Base-by-base conservation (phyloP, 805 yeast genomes). In the Torulaspora franciscae region DNA sequence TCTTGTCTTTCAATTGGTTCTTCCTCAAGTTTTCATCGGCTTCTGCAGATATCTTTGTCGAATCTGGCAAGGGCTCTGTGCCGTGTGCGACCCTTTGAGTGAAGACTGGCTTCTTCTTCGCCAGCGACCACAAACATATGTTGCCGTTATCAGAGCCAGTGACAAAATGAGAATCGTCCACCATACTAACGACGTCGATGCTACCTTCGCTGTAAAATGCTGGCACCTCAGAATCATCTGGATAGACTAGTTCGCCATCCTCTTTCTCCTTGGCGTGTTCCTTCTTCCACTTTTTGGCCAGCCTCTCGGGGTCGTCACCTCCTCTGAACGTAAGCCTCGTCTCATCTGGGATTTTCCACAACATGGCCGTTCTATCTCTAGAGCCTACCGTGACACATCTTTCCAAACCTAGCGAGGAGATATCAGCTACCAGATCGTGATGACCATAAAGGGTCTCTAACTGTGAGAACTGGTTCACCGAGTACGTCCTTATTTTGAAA, bases 331-430 rank as follows among this genome's bases (percentile, higher is more conserved):
- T 89, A 57, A 93, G 76, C 61, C 97, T 79, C 1, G 95, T 81
- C 68, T 93, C 99, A 58, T 93, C 99, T 22, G 95, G 80, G 53
- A 93, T 88, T 64, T 93, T 93, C 99, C 99, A 93, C 57, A 86
- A 72, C 83, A 95, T 84, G 7, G 91, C 96, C 4, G 96, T 86
- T 58, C 95, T 81, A 67, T 93, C 99, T 56, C 98, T 79, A 3
- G 95, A 75, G 13, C 99, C 99, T 26, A 91, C 98, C 22, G 95
- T 87, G 13, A 93, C 90, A 71, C 99, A 93, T 47, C 96, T 79
- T 61, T 93, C 98, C 64, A 81, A 81, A 7, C 79, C 77, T 49
- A 93, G 70, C 0, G 97, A 88, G 17, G 88, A 70, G 43, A 93
- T 82, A 59, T 83, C 97, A 34, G 77, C 75, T 36, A 91, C 90